phyloP scores from a whole-genome alignment of 306 rosid genomes.

The Fragaria vesca region DNA sequence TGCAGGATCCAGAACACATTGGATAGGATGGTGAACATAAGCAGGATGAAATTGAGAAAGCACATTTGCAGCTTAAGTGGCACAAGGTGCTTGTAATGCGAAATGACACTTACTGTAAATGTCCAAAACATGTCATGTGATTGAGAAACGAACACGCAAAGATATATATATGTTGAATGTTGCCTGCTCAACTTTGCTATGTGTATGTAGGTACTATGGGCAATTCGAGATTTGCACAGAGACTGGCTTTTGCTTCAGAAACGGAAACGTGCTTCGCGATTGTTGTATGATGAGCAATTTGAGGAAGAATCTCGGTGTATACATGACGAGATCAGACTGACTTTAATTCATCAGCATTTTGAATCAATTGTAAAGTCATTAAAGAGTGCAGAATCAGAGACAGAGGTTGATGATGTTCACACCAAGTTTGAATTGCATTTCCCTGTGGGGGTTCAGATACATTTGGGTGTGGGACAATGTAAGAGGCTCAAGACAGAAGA shows the following conservation, averaged over 20 bases:
- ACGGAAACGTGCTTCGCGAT: constrained; percentile 74
- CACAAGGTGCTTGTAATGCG: constrained; percentile 59
- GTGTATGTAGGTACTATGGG: constrained; percentile 75
- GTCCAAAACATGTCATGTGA: not conserved
- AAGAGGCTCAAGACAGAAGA: constrained; percentile 77
- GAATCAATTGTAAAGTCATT: constrained; percentile 79
- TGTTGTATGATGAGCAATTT: constrained; percentile 66
- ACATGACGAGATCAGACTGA: constrained; percentile 69
- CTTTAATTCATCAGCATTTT: constrained; percentile 63
- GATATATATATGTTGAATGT: not conserved
- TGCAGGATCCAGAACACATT: constrained; percentile 60
- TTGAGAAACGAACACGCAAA: no score
- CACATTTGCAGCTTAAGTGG: constrained; percentile 50
- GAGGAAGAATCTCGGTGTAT: constrained; percentile 79
- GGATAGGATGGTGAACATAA: constrained; percentile 54
- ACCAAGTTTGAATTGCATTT: constrained; percentile 90
- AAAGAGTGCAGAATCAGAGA: constrained; percentile 88
- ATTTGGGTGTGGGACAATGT: constrained; percentile 81
- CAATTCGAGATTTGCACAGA: constrained; percentile 78
- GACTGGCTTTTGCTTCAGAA: constrained; percentile 93
- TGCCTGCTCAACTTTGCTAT: constrained; percentile 1
- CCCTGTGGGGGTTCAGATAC: constrained; percentile 72
- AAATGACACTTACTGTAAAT: constrained; percentile 2
- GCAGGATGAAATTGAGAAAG: constrained; percentile 27
- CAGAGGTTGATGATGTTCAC: constrained; percentile 96